phyloP scores from a whole-genome alignment of 1,284 basidiomycete species.

The Amylostereum areolatum region DNA sequence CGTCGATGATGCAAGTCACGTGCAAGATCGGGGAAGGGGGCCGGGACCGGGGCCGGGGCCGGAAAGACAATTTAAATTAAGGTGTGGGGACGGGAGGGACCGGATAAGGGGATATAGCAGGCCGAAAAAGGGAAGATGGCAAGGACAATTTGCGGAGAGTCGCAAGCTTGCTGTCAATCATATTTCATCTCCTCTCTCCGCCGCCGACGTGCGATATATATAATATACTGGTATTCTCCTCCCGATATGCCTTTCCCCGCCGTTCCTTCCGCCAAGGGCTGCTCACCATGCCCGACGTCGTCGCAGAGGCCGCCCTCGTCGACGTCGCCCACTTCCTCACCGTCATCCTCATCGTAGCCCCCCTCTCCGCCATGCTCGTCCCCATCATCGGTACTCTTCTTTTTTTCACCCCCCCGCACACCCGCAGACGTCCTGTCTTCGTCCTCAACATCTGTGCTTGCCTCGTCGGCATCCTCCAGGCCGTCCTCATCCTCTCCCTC shows the following conservation, averaged over 20 bases:
- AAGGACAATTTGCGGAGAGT: too few relatives aligned
- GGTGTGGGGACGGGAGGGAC: too few relatives aligned
- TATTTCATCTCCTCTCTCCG: too few relatives aligned
- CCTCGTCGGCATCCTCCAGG: conserved; percentile 20
- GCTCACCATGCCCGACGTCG: conserved; percentile 1
- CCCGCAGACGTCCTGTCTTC: conserved; percentile 24
- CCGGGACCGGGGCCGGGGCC: too few relatives aligned
- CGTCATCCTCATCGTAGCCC: conserved; percentile 23
- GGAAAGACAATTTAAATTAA: too few relatives aligned
- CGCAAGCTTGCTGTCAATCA: too few relatives aligned
- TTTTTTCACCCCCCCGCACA: conserved; percentile 15
- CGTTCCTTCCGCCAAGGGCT: not conserved
- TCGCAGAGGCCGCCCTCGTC: conserved; percentile 5
- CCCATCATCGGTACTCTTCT: conserved; percentile 20
- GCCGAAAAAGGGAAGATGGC: too few relatives aligned
- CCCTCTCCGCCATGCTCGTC: conserved; percentile 22
- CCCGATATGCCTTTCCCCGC: not conserved
- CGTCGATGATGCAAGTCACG: too few relatives aligned
- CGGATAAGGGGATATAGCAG: too few relatives aligned
- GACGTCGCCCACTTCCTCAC: conserved; percentile 20
- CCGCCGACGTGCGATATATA: too few relatives aligned
- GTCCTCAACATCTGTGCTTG: conserved; percentile 24
- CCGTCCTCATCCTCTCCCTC: conserved; percentile 17
- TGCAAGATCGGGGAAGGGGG: too few relatives aligned
- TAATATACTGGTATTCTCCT: too few relatives aligned